Conservation (phyloP, 208 protist species). For the Vickermania spadyakhi region DNA sequence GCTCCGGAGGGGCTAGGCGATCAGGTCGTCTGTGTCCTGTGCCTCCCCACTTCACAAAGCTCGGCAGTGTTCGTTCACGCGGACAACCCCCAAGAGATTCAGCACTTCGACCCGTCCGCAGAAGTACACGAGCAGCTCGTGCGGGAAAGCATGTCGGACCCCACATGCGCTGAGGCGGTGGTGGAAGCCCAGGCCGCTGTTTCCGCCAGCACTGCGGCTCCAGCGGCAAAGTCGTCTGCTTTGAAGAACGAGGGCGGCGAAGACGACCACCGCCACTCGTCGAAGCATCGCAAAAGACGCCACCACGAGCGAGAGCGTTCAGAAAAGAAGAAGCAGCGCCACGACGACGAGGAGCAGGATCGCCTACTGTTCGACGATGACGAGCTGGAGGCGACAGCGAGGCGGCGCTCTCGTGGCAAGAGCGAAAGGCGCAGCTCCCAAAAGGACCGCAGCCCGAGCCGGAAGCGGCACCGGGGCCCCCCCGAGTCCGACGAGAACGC, state of each 20-base stretch:
- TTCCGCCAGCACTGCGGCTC: background rate
- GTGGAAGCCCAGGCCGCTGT: slow-evolving; percentile 29
- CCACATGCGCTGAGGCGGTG: slow-evolving; percentile 43
- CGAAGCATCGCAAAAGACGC: slow-evolving; percentile 22
- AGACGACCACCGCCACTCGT: slow-evolving; percentile 2
- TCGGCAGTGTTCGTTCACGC: slow-evolving; percentile 46
- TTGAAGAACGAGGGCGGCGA: background rate
- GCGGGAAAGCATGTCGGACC: slow-evolving; percentile 15
- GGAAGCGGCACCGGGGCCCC: background rate
- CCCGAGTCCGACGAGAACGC: slow-evolving; percentile 2
- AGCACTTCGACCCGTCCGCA: slow-evolving; percentile 14
- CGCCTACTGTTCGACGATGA: background rate
- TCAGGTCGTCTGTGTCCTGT: slow-evolving; percentile 51
- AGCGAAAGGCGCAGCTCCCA: background rate
- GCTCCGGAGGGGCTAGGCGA: slow-evolving; percentile 16
- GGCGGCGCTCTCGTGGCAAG: background rate
- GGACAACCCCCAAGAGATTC: slow-evolving; percentile 24
- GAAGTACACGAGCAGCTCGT: slow-evolving; percentile 27
- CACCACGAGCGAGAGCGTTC: slow-evolving; percentile 3
- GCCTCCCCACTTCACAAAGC: slow-evolving; percentile 34
- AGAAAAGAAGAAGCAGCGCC: slow-evolving; percentile 13
- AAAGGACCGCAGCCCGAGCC: background rate
- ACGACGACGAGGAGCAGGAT: slow-evolving; percentile 1
- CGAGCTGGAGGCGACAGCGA: background rate
- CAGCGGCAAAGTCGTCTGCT: background rate